Evolutionary conservation across 768 basidiomycete genomes (phyloP), one percentile per base, ranked within the genome.

Genomic region (Strobilomyces echinocephalus): DNA sequence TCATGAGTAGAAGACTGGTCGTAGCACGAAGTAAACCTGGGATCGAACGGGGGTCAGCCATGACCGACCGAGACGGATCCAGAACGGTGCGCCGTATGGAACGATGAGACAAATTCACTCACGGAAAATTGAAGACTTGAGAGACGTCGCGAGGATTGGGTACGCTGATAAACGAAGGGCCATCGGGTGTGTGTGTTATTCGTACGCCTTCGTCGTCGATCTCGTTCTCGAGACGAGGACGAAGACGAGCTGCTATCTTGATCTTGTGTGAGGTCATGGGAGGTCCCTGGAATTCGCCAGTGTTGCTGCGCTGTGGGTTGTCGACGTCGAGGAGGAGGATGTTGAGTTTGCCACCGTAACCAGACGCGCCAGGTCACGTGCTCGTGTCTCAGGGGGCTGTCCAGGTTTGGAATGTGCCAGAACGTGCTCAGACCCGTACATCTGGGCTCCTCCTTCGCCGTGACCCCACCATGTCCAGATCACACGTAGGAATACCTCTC

Each of bases 81-180:
- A 16, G 42, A 43, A 16, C 43, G n/a, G 30, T 11, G 11, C 42
- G n/a, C 8, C 18, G 16, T 5, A 14, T 10, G 24, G 4, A 15
- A 5, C 1, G 15, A 35, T 8, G n/a, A 15, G 1, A 21, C 21
- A 9, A n/a, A 14, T 35, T 5, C 21, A 71, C 82, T 61, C 50
- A 88, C 85, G 83, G 86, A 64, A 90, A 91, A 56, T 83, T 85
- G 68, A 89, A 89, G n/a, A 87, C 67, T 65, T 89, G 84, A 20
- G 74, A 74, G 0, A 76, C 62, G 65, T 88, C 84, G 54, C 87
- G 76, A 0, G 87, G 88, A 64, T 91, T 91, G 28, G 79, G 72
- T 6, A 91, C 87, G 21, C 75, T 75, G 54, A 91, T 82, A 46
- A 70, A 78, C 40, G 79, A 80, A 38, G 72, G 69, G 14, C 70